Base-by-base conservation (phyloP, 257 asterid species). In the Plantago ovata region DNA sequence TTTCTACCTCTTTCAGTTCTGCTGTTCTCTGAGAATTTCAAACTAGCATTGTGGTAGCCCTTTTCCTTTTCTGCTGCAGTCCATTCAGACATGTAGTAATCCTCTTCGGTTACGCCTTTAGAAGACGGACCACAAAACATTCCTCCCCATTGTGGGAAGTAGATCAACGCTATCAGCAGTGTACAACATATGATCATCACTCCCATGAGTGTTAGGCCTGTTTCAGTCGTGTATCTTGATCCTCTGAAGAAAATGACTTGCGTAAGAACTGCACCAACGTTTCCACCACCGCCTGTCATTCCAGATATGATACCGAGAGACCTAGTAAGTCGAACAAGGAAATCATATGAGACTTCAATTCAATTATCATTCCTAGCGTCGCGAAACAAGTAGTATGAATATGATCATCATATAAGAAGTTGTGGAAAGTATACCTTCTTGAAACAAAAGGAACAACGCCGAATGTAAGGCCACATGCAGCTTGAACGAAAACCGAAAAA, bases 101-200 rank as follows among this genome's bases (percentile, higher is more conserved):
- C 94, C 69, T 92, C 94, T 58, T 92, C 98, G 0, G 87, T 78
- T 0, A 36, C 23, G 22, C 75, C 88, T 45, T 79, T 42, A 1
- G 82, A 49, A n/a, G 97, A 75, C 2, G 94, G 79, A 0, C 90
- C 95, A 11, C 62, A 69, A 10, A 80, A 75, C 90, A 77, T 84
- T 7, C 98, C 96, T 3, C 96, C 98, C 98, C 98, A 92, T 14
- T 87, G 98, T 5, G 96, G 98, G 61, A 92, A 92, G 69, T 87
- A 65, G 43, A 87, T 80, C 39, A 83, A 33, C 19, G 73, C 1
- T 22, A 85, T 69, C n/a, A 78, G 64, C 4, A 78, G 46, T 0
- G 86, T 70, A 79, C 92, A 85, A 6, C 79, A 77, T 9, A 92
- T 59, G 7, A 88, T 92, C 96, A 92, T 82, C 9, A 85, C 65